Conservation (phyloP, 192 early-diverging fungal species). For the Chytriomyces confervae region DNA sequence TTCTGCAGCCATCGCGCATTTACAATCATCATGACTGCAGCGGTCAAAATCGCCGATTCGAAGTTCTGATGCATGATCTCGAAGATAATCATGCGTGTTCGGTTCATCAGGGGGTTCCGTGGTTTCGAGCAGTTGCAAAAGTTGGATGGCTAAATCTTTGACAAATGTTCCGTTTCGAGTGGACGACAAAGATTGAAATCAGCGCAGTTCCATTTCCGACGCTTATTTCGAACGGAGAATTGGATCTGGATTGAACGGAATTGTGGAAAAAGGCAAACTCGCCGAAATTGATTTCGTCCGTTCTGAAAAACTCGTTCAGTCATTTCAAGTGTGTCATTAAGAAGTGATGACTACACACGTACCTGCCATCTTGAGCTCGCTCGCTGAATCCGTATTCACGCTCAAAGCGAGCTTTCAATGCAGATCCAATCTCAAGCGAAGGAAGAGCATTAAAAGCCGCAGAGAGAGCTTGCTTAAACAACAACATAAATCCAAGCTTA, state of each 20-base stretch:
- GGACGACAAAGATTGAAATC: constrained; percentile 44
- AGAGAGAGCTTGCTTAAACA: constrained; percentile 68
- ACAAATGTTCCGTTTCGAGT: constrained; percentile 23
- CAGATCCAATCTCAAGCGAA: constrained; percentile 42
- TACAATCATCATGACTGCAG: constrained; percentile 17
- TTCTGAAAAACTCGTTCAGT: not conserved
- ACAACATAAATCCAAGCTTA: constrained; percentile 66
- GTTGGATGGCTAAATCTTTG: no score
- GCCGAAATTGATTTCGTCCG: constrained; percentile 42
- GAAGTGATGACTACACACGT: not conserved
- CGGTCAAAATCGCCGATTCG: constrained; percentile 7
- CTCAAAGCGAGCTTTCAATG: constrained; percentile 43
- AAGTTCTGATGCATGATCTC: not conserved
- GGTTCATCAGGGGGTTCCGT: no score
- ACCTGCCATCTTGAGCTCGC: constrained; percentile 4
- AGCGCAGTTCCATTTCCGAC: constrained; percentile 53
- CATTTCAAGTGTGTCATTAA: not conserved
- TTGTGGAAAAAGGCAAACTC: constrained; percentile 61
- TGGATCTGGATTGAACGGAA: constrained; percentile 36
- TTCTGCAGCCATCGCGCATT: constrained; percentile 43
- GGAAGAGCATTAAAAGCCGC: constrained; percentile 39
- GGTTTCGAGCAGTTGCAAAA: no score
- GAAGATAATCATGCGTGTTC: not conserved
- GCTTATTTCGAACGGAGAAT: constrained; percentile 39
- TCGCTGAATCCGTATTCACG: constrained; percentile 22